Evolutionary conservation across 2,329 filamentous ascomycete genomes (phyloP).

Genomic region (Elsinoe perseae): DNA sequence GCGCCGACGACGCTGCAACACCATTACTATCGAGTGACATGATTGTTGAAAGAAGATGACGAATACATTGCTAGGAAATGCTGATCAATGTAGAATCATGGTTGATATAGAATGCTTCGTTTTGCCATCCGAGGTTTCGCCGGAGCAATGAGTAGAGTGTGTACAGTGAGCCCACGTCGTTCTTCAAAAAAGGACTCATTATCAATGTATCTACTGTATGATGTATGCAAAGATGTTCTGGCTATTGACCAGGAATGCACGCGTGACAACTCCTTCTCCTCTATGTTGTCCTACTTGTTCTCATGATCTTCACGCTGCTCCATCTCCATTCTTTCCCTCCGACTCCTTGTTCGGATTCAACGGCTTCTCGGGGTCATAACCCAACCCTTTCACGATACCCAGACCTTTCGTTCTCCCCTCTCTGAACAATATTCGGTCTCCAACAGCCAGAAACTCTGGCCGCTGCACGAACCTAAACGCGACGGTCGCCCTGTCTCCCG

Average conservation of each 20-base stretch:
- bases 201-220: not conserved
- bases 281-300: not conserved
- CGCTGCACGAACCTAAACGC: conserved; percentile 92
- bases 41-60: not conserved
- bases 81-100: not conserved
- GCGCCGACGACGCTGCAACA: not conserved
- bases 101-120: not conserved
- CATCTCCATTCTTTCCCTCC: conserved; percentile 20
- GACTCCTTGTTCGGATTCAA: conserved; percentile 34
- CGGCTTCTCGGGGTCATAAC: conserved; percentile 63
- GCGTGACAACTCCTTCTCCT: not conserved
- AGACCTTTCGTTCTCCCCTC: conserved; percentile 93
- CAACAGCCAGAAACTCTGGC: conserved; percentile 82
- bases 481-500: conserved; percentile 86
- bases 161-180: not conserved
- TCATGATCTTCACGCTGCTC: not conserved
- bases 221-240: not conserved
- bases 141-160: not conserved
- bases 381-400: conserved; percentile 85
- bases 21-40: not conserved
- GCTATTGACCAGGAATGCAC: not conserved
- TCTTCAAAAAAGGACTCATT: not conserved
- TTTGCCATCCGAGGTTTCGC: conserved; percentile 1
- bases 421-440: conserved; percentile 83
- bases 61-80: not conserved